phyloP scores from a whole-genome alignment of 352 stramenopile species.

The Phytophthora palmivora region DNA sequence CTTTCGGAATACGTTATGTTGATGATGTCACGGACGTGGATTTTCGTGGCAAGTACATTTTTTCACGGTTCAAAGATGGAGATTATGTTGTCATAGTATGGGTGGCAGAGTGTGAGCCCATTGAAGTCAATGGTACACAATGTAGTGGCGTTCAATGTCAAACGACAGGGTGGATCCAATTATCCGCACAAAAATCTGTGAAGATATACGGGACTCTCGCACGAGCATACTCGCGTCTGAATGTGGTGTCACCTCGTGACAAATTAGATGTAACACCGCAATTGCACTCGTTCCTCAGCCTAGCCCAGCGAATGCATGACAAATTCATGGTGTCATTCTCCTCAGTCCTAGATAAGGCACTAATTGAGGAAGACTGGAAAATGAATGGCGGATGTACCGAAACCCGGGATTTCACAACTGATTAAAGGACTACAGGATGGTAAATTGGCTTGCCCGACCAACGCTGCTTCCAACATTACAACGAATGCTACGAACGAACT shows the following conservation, averaged over 20 bases:
- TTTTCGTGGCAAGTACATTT: slow-evolving; percentile 15
- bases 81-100: slow-evolving; percentile 44
- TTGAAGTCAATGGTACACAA: slow-evolving; percentile 33
- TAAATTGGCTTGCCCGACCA: too few relatives aligned
- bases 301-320: slow-evolving; percentile 5
- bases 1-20: slow-evolving; percentile 5
- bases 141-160: slow-evolving; percentile 28
- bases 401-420: too few relatives aligned
- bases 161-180: slow-evolving; percentile 33
- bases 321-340: not conserved
- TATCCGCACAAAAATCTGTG: not conserved
- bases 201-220: slow-evolving; percentile 28
- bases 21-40: slow-evolving; percentile 3
- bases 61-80: slow-evolving; percentile 44
- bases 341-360: not conserved
- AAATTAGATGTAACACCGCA: not conserved
- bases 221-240: slow-evolving; percentile 52
- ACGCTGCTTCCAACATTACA: too few relatives aligned
- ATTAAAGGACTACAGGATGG: too few relatives aligned
- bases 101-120: slow-evolving; percentile 40
- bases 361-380: slow-evolving; percentile 15
- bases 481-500: too few relatives aligned
- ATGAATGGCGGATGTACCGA: not conserved
- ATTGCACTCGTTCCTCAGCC: not conserved
- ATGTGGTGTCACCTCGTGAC: slow-evolving; percentile 11